Conservation (phyloP, 495 filamentous ascomycete genomes). For the Tetracladium marchalianum region DNA sequence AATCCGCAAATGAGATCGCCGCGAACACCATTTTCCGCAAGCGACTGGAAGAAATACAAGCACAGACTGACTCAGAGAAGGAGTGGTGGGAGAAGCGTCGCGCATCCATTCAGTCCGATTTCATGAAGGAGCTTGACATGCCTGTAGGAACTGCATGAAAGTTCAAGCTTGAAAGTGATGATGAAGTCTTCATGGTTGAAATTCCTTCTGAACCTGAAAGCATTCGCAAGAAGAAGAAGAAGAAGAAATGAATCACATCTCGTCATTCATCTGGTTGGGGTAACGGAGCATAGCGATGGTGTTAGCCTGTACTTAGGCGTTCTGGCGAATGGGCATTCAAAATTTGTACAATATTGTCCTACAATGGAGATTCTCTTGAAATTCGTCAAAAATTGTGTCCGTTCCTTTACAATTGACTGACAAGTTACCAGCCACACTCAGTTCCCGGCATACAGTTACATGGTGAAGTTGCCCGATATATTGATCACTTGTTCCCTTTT, state of each 20-base stretch:
- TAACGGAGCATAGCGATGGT: no score
- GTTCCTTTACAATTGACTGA: no score
- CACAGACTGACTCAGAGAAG: slow-evolving; percentile 58
- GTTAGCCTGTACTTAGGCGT: no score
- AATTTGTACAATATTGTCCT: no score
- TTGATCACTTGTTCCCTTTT: no score
- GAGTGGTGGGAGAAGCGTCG: slow-evolving; percentile 85
- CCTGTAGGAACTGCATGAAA: slow-evolving; percentile 25
- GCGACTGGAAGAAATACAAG: slow-evolving; percentile 53
- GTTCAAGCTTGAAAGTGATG: slow-evolving; percentile 51
- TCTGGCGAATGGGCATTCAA: no score
- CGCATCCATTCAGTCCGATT: slow-evolving; percentile 58
- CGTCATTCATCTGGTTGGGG: no score
- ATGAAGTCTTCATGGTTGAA: slow-evolving; percentile 81
- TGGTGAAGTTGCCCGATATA: no score
- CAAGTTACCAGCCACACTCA: no score
- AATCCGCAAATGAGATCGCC: slow-evolving; percentile 79
- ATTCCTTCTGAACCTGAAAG: slow-evolving; percentile 35
- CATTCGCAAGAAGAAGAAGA: slow-evolving; percentile 63
- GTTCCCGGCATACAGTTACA: no score
- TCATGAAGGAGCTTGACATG: slow-evolving; percentile 76
- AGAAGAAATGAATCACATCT: slow-evolving; percentile 46
- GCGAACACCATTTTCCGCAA: slow-evolving; percentile 54
- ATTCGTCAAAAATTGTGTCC: no score
- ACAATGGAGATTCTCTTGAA: no score